Evolutionary conservation across 164 flowering plant genomes (phyloP).

Genomic region (Vitis riparia): DNA sequence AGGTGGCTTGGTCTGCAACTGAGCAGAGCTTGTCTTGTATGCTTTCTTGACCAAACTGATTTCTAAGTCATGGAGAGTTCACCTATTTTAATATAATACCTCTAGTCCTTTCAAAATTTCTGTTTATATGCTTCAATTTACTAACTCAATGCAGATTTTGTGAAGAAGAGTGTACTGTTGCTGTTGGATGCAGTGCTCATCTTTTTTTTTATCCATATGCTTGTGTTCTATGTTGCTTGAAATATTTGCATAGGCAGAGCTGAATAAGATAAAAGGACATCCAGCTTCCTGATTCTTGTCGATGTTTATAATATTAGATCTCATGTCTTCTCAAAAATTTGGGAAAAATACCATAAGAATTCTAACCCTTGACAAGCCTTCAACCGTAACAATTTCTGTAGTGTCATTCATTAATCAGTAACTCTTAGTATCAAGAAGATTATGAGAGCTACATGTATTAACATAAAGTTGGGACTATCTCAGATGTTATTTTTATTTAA

Average conservation of each 20-base stretch:
- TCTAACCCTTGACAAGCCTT: neutral
- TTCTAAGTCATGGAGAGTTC: neutral
- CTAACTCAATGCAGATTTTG: neutral
- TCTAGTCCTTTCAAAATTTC: neutral
- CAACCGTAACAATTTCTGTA: neutral
- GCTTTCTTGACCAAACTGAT: neutral
- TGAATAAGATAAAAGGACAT: too few relatives aligned
- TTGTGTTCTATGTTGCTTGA: too few relatives aligned
- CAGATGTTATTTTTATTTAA: neutral
- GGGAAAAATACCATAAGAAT: neutral
- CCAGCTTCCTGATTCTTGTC: too few relatives aligned
- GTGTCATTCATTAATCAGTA: neutral
- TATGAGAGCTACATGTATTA: neutral
- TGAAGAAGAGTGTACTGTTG: neutral
- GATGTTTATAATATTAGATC: too few relatives aligned
- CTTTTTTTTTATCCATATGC: neutral
- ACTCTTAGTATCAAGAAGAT: neutral
- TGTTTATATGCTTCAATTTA: neutral
- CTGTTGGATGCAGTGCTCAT: neutral
- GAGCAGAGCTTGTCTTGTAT: conserved; percentile 6
- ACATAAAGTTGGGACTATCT: too few relatives aligned
- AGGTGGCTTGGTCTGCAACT: neutral
- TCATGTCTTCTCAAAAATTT: neutral
- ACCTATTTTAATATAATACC: too few relatives aligned
- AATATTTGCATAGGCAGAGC: too few relatives aligned